phyloP scores from a whole-genome alignment of 768 basidiomycete species.

The Mycena vitilis region DNA sequence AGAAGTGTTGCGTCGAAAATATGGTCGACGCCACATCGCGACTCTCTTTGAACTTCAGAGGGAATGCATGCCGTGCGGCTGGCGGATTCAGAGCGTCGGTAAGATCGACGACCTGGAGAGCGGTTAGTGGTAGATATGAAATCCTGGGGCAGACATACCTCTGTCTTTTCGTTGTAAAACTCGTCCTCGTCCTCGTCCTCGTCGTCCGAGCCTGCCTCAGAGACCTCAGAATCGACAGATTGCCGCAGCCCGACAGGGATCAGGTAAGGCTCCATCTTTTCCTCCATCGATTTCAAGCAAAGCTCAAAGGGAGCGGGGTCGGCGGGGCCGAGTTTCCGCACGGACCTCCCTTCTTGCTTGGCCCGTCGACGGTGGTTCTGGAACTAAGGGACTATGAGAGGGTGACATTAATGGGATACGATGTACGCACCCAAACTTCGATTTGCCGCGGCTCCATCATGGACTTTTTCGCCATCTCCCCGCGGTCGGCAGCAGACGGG shows the following conservation, averaged over 20 bases:
- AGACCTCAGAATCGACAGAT: constrained; percentile 23
- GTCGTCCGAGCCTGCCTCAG: constrained; percentile 33
- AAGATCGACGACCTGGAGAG: constrained; percentile 19
- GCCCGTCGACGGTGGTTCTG: constrained; percentile 64
- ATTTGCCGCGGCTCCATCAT: constrained; percentile 61
- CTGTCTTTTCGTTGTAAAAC: constrained; percentile 16
- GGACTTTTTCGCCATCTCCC: constrained; percentile 53
- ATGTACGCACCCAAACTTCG: constrained; percentile 61
- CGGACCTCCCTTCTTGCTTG: constrained; percentile 43
- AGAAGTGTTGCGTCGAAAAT: constrained; percentile 23
- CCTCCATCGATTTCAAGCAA: constrained; percentile 40
- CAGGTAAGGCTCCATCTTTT: constrained; percentile 41
- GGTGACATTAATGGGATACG: neutral
- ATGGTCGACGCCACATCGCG: constrained; percentile 10
- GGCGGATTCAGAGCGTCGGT: constrained; percentile 28
- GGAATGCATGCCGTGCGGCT: constrained; percentile 41
- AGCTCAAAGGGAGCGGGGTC: constrained; percentile 39
- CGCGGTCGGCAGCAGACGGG: constrained; percentile 55
- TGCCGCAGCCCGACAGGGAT: constrained; percentile 37
- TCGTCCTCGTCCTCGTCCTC: constrained; percentile 34
- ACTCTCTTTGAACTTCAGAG: constrained; percentile 28
- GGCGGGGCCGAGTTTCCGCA: constrained; percentile 35
- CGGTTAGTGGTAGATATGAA: neutral
- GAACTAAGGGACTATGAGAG: constrained; percentile 49
- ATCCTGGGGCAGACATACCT: neutral